Base-by-base conservation (phyloP, 345 rosid genomes). In the Eucalyptus pauciflora region DNA sequence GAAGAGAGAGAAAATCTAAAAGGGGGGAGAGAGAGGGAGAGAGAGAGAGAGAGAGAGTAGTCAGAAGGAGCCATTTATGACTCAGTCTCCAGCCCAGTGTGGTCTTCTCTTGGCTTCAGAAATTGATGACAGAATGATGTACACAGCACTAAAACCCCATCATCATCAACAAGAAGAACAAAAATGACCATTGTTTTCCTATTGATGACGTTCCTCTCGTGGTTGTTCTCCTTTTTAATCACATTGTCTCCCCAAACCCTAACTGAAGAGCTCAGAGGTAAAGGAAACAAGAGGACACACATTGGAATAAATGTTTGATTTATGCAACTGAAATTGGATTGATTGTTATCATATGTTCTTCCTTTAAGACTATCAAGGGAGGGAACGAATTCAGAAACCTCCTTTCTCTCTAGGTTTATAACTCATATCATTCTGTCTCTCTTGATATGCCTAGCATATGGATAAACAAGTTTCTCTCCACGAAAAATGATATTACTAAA, bases 41-140 rank as follows among this genome's bases (percentile, higher is more conserved):
- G 71, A 62, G 41, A n/a, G 41, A n/a, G 41, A 64, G 79, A 7
- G 76, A n/a, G 22, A 31, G 79, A 71, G 81, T 29, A 29, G 69
- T 76, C 85, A 76, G 85, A 76, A 76, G 29, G 48, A 41, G 85
- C 27, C 85, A 76, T 76, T 76, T 76, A 76, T 76, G 48, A 76
- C 48, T 18, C 83, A 76, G 83, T 76, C 83, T 76, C 85, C 13
- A 41, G 85, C 85, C 85, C 85, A 89, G 89, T 90, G 89, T 86
- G 88, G 89, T 93, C 91, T 91, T 92, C 86, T 93, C 90, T 93
- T 88, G 88, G 92, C 92, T 91, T 91, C 93, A 87, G 93, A 91
- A 92, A 90, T 91, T 93, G 93, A 92, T 90, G 94, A 91, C 95
- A 93, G 71, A 91, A 88, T 87, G 89, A 87, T 69, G 87, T 62